A percentile compares a stretch with the other conserved stretches of the same genome.
phyloP scores from a whole-genome alignment of 371 early-diverging fungal genomes.

The Amoeboaphelidium occidentale region DNA sequence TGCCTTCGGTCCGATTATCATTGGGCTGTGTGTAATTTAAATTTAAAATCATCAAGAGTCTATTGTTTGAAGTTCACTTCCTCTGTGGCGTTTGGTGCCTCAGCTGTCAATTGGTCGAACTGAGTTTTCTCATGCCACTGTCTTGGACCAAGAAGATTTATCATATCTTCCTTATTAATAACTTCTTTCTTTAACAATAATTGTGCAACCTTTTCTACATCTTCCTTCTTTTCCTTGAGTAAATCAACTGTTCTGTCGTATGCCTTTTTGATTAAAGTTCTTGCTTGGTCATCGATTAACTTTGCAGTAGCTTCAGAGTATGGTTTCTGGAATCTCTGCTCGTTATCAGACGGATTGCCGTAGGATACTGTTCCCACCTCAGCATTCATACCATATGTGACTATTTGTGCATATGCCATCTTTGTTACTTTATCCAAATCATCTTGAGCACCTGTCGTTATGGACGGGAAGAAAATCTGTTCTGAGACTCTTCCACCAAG shows the following conservation, averaged over 20 bases:
- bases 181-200: slow-evolving; percentile 86
- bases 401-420: slow-evolving; percentile 84
- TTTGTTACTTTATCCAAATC: slow-evolving; percentile 92
- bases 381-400: slow-evolving; percentile 82
- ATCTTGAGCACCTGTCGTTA: slow-evolving; percentile 26
- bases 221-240: slow-evolving; percentile 46
- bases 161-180: slow-evolving; percentile 80
- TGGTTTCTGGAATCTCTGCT: slow-evolving; percentile 67
- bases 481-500: slow-evolving; percentile 88
- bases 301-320: slow-evolving; percentile 83
- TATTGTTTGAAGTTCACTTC: too few species aligned
- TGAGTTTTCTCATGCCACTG: slow-evolving; percentile 54
- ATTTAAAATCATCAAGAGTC: too few species aligned
- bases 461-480: slow-evolving; percentile 64
- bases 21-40: too few species aligned
- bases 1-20: too few species aligned
- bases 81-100: not conserved
- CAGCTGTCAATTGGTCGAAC: slow-evolving; percentile 3
- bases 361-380: slow-evolving; percentile 66
- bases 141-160: slow-evolving; percentile 58
- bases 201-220: slow-evolving; percentile 80
- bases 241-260: slow-evolving; percentile 53
- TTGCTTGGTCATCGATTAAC: slow-evolving; percentile 82
- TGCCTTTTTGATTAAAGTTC: slow-evolving; percentile 48
- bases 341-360: slow-evolving; percentile 33